These are phyloP conservation scores for Alternaria conjuncta DNA, from an alignment of 2,329 filamentous ascomycete species.

Conservation along the genomic window DNA sequence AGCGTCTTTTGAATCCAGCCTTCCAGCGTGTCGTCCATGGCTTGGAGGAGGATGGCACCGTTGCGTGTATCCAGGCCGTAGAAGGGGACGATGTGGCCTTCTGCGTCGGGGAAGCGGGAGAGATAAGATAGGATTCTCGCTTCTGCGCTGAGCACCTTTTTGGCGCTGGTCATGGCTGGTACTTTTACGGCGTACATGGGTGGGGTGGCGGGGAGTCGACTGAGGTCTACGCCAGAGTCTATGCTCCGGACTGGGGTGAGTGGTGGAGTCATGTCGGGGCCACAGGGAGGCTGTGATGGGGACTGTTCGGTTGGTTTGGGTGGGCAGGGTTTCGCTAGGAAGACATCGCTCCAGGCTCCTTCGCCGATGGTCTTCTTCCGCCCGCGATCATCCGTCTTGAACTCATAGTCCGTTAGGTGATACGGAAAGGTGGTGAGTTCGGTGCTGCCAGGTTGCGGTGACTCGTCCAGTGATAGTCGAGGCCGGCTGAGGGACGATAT, in stretches of 20 bases:
- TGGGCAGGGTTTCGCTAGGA: constrained; percentile 35
- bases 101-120: constrained; percentile 29
- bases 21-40: constrained; percentile 44
- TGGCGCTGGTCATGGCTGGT: constrained; percentile 38
- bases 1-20: constrained; percentile 38
- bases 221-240: constrained; percentile 17
- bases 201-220: constrained; percentile 16
- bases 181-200: constrained; percentile 45
- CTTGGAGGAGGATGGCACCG: constrained; percentile 40
- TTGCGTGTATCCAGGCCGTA: constrained; percentile 41
- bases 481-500: constrained; percentile 18
- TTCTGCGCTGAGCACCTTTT: constrained; percentile 40
- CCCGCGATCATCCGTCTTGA: constrained; percentile 28
- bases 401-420: constrained; percentile 35
- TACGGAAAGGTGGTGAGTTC: constrained; percentile 33
- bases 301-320: constrained; percentile 16
- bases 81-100: constrained; percentile 40
- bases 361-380: constrained; percentile 39
- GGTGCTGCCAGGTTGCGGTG: constrained; percentile 26
- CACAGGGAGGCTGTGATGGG: not conserved
- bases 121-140: constrained; percentile 44
- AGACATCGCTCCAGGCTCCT: constrained; percentile 48
- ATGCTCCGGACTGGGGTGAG: constrained; percentile 34
- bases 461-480: constrained; percentile 23
- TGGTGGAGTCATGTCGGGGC: constrained; percentile 31